Conservation (phyloP, 2,329 filamentous ascomycete species). For the Neofusicoccum umdonicola region DNA sequence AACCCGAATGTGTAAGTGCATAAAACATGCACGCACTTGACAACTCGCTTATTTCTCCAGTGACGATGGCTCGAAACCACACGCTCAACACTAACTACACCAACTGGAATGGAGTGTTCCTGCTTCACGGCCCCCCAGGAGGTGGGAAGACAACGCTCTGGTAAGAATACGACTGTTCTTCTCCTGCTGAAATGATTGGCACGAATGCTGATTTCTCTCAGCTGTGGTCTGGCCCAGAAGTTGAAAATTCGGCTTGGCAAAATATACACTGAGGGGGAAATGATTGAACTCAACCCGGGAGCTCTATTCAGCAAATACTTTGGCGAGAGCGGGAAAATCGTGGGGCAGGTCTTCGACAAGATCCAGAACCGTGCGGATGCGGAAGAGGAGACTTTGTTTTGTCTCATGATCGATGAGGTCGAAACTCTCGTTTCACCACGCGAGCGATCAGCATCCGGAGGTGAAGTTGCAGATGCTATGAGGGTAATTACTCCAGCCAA, state of each 20-base stretch:
- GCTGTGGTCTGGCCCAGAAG: constrained; percentile 51
- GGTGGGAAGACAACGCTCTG: constrained; percentile 46
- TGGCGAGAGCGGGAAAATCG: constrained; percentile 46
- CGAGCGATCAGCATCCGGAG: constrained; percentile 38
- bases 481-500: constrained; percentile 28
- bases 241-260: constrained; percentile 45
- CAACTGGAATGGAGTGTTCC: constrained; percentile 46
- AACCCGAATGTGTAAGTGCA: constrained; percentile 36
- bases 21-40: background rate
- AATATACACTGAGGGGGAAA: constrained; percentile 34
- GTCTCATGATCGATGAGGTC: constrained; percentile 42
- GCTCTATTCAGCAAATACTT: constrained; percentile 49
- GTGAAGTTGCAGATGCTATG: constrained; percentile 48
- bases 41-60: constrained; percentile 15
- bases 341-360: constrained; percentile 43
- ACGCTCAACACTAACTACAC: constrained; percentile 38
- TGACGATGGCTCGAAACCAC: constrained; percentile 33
- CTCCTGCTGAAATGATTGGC: too few relatives aligned
- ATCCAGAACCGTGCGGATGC: constrained; percentile 34
- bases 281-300: constrained; percentile 48
- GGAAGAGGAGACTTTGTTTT: background rate
- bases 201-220: constrained; percentile 19
- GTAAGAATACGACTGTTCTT: constrained; percentile 15
- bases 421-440: constrained; percentile 49
- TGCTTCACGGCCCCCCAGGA: constrained; percentile 46